Conservation (phyloP, 1,284 basidiomycete genomes). For the Fistulinella cinereoalba region DNA sequence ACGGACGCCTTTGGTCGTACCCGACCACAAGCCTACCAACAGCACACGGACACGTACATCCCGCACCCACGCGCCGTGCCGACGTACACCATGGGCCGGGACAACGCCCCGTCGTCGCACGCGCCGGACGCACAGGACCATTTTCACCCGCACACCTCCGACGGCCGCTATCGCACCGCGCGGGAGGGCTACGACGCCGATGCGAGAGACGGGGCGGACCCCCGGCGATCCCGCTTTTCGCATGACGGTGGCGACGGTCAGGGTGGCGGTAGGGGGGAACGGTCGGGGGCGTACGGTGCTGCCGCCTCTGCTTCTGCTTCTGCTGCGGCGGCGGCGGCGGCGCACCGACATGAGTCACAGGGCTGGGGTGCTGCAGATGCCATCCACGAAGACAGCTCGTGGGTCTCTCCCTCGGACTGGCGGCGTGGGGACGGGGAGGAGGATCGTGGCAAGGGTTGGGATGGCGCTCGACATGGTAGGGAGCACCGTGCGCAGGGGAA, state of each 20-base stretch:
- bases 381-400: conserved; percentile 39
- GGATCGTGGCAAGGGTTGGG: conserved; percentile 32
- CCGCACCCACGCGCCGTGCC: conserved; percentile 40
- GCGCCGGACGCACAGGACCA: conserved; percentile 52
- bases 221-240: conserved; percentile 41
- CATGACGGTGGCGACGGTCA: conserved; percentile 41
- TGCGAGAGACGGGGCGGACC: conserved; percentile 43
- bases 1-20: conserved; percentile 43
- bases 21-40: conserved; percentile 41
- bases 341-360: conserved; percentile 43
- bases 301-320: no score
- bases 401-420: conserved; percentile 45
- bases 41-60: conserved; percentile 48
- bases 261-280: conserved; percentile 38
- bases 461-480: conserved; percentile 22
- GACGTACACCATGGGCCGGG: conserved; percentile 45
- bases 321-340: no score
- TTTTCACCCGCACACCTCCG: conserved; percentile 45
- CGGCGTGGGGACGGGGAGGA: conserved; percentile 32
- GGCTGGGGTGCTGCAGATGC: conserved; percentile 37
- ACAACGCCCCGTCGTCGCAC: conserved; percentile 49
- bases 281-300: no score
- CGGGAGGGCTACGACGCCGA: conserved; percentile 51
- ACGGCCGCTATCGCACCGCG: conserved; percentile 47
- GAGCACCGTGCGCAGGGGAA: conserved; percentile 30